Evolutionary conservation across 2,329 filamentous ascomycete genomes (phyloP), one percentile per base, ranked within the genome.

Genomic region (Penicillium sp.): DNA sequence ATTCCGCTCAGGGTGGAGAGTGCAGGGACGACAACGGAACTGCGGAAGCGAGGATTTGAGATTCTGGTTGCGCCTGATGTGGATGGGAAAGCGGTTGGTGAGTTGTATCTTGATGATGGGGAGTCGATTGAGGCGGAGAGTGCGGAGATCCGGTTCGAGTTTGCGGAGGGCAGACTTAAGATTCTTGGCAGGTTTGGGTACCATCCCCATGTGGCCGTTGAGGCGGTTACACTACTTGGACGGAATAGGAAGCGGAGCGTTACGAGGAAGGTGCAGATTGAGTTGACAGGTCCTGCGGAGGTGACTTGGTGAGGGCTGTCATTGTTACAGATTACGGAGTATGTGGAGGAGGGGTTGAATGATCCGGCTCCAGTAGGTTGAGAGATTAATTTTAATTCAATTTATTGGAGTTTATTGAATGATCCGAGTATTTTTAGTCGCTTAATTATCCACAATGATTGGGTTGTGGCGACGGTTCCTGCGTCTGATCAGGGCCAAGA

Each of bases 51-150:
- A 62, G 78, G 85, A 60, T 93, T 93, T 74, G 81, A 87, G 67
- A 75, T 95, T 47, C 65, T 93, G 34, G 80, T 95, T 42, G 87
- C 89, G 0, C 80, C 88, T 0, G 84, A 81, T 5, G 65, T 68
- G 1, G 75, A 87, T 48, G 88, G 87, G 3, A 82, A 75, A 6
- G 90, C 90, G 0, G 70, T 67, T 1, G 90, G 90, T 0, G 77
- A 79, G 48, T 76, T 94, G 53, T 94, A 92, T 68, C 74, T 94
- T 5, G 90, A 94, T 61, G 90, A 95, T 56, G 90, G 90, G 8
- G 84, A 86, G 54, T 85, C 81, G 24, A 63, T 92, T 46, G 75
- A 82, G 54, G 88, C 89, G 70, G 42, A 53, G 1, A 83, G 79
- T n/a, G 83, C 80, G 6, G 75, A 83, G 51, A 78, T 92, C 48